A percentile compares a stretch with the other conserved stretches of the same genome.
These are phyloP conservation scores for Monosporozyma aerobia DNA, from an alignment of 805 yeast genomes.

Conservation along the genomic window DNA sequence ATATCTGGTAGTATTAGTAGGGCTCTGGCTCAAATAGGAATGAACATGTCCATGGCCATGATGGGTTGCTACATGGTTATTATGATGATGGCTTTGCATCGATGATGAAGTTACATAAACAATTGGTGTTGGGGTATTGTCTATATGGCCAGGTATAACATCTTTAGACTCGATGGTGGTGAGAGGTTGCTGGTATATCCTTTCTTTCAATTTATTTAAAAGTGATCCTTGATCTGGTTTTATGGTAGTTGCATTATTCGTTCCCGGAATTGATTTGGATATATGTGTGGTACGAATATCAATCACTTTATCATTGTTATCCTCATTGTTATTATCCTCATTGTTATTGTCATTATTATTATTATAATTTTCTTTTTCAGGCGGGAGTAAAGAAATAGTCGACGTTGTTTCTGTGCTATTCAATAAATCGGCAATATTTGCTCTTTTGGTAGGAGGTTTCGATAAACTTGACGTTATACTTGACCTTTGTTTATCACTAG, in stretches of 20 bases:
- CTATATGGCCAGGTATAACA: background rate
- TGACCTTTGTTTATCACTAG: too few relatives aligned
- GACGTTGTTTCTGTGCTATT: background rate
- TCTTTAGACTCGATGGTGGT: background rate
- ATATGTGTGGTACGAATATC: background rate
- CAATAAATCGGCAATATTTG: background rate
- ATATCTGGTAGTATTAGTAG: background rate
- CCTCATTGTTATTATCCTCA: background rate
- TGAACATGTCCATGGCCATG: background rate
- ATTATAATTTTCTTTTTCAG: too few relatives aligned
- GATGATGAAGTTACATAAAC: background rate
- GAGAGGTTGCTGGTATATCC: background rate
- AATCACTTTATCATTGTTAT: background rate
- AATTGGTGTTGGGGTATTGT: background rate
- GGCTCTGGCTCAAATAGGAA: background rate
- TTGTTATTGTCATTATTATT: background rate
- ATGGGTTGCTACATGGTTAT: background rate
- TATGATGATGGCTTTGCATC: background rate
- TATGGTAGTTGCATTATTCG: background rate
- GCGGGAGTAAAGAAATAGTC: background rate
- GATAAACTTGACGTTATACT: too few relatives aligned
- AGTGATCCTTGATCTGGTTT: background rate
- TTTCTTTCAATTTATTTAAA: background rate
- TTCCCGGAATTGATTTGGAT: background rate
- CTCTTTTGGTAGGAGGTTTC: background rate